Base-by-base conservation (phyloP, 352 stramenopile species). In the Elongisporangium undulatum region DNA sequence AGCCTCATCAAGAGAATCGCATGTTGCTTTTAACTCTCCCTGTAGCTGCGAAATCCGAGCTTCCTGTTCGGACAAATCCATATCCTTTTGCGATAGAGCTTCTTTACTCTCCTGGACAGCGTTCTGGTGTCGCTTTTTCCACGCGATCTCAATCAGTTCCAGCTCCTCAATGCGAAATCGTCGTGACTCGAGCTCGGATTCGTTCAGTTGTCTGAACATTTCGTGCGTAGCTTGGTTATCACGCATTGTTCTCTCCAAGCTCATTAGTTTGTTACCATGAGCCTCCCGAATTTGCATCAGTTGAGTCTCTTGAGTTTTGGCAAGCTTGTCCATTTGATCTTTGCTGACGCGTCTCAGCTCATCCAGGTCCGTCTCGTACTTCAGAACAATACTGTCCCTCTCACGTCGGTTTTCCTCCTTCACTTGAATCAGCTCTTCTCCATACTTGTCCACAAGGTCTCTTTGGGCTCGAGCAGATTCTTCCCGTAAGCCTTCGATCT, bases 291-390 rank as follows among this genome's bases (percentile, higher is more conserved):
- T 53, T 38, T 85, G 74, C 26, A 53, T 22, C 3, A 76, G 51
- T 6, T 67, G 67, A 1, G 53, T 45, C 23, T 87, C 67, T 4
- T 78, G 64, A 15, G 68, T 26, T 1, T 68, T 71, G 12, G 62
- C 49, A 0, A 23, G 57, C 10, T 61, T 72, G 17, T 82, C 73
- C 2, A 82, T 39, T n/a, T 78, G 63, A 29, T 78, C 73, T 51
- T 53, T 63, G n/a, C 50, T 80, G 3, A 57, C 39, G 16, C 63
- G 59, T 19, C 68, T 82, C 13, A 85, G 49, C 1, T 59, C 26
- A 22, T 85, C 74, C 7, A 90, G 48, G 20, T 87, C 59, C 1
- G 75, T 77, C 38, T 88, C 80, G 54, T 88, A 85, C 21, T 63
- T 55, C 41, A 85, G 59, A 50, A 74, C 38, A 12, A 77, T 55